phyloP scores from a whole-genome alignment of 257 asterid genomes.

The Craterostigma plantagineum region DNA sequence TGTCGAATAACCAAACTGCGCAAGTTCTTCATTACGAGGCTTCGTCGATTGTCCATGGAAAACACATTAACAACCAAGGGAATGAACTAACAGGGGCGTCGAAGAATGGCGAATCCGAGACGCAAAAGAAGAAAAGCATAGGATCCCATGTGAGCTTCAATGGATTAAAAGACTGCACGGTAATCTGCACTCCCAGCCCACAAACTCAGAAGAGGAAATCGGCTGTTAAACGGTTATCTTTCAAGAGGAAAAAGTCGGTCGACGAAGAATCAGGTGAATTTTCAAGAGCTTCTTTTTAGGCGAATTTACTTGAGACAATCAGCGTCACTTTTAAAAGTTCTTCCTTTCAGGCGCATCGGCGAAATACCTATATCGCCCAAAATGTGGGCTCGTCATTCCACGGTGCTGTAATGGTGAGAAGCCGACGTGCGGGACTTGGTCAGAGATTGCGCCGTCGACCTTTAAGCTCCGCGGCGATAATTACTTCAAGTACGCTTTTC shows the following conservation, averaged over 20 bases:
- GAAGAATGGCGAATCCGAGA: too few relatives aligned
- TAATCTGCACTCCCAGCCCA: too few relatives aligned
- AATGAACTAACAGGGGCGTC: too few relatives aligned
- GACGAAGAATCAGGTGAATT: conserved; percentile 42
- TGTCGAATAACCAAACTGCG: conserved; percentile 11
- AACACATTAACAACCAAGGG: too few relatives aligned
- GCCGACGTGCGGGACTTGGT: conserved; percentile 63
- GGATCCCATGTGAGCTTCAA: too few relatives aligned
- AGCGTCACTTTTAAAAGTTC: too few relatives aligned
- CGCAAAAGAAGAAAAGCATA: too few relatives aligned
- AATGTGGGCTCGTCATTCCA: conserved; percentile 70
- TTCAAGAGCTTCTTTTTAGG: conserved; percentile 19
- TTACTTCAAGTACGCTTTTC: conserved; percentile 59
- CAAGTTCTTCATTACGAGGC: conserved; percentile 62
- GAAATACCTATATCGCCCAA: conserved; percentile 56
- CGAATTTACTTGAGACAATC: not conserved
- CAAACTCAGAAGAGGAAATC: conserved; percentile 55
- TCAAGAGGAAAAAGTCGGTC: conserved; percentile 44
- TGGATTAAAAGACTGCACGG: too few relatives aligned
- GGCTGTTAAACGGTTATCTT: conserved; percentile 59
- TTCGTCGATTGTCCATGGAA: conserved; percentile 39
- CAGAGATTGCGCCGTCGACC: conserved; percentile 54
- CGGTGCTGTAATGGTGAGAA: conserved; percentile 44
- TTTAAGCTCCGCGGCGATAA: conserved; percentile 78
- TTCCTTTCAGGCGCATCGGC: conserved; percentile 39